Conservation (phyloP, 306 rosid genomes). For the Gleditsia sinensis region DNA sequence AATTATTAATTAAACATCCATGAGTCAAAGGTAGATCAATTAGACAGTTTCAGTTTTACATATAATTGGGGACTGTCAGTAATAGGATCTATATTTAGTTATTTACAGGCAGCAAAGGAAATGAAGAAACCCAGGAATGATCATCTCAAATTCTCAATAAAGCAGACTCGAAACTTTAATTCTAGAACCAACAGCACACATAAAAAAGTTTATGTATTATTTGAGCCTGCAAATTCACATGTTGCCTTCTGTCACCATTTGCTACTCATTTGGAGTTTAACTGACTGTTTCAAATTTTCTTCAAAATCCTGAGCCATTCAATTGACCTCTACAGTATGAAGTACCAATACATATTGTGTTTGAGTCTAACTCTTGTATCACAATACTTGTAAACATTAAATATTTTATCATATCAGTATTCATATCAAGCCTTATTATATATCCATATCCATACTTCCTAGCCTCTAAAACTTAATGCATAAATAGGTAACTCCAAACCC, state of each 20-base stretch:
- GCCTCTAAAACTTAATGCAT: conserved; percentile 18
- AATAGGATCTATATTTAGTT: background rate
- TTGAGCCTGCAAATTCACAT: background rate
- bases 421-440: no score
- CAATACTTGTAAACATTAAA: no score
- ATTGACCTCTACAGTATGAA: no score
- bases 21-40: background rate
- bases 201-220: background rate
- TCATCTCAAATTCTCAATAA: background rate
- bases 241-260: no score
- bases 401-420: no score
- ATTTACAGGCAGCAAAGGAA: background rate
- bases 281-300: background rate
- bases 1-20: background rate
- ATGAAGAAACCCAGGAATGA: background rate
- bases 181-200: background rate
- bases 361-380: no score
- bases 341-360: no score
- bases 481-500: conserved; percentile 4
- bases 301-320: conserved; percentile 19
- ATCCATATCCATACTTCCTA: no score
- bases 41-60: background rate
- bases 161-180: background rate
- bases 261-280: no score
- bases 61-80: background rate